Evolutionary conservation across 257 asterid species (phyloP).

Genomic region (Thymus quinquecostatus): DNA sequence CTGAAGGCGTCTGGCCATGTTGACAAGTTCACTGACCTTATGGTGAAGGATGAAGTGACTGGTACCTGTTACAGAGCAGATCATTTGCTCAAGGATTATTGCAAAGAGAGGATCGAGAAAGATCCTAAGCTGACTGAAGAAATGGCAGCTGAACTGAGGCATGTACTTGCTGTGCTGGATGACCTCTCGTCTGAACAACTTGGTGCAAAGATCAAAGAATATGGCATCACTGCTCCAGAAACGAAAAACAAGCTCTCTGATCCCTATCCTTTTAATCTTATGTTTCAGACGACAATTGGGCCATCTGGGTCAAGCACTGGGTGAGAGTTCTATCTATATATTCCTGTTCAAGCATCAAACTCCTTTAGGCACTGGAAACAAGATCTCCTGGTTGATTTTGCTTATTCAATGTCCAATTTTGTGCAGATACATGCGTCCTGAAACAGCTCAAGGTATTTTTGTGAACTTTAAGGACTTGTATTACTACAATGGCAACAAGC

Average conservation of each 20-base stretch:
- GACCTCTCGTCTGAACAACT: constrained; percentile 71
- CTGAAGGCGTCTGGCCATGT: constrained; percentile 91
- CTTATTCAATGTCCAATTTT: constrained; percentile 15
- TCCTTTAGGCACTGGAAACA: background rate
- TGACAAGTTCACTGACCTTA: constrained; percentile 85
- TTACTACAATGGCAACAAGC: constrained; percentile 67
- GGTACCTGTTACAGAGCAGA: constrained; percentile 78
- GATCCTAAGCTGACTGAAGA: constrained; percentile 53
- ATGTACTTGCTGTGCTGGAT: constrained; percentile 73
- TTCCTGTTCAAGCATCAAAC: background rate
- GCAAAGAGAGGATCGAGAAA: constrained; percentile 79
- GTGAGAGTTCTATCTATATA: constrained; percentile 42
- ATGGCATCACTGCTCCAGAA: constrained; percentile 79
- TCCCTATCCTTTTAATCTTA: constrained; percentile 82
- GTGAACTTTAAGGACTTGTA: constrained; percentile 78
- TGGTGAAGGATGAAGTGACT: constrained; percentile 79
- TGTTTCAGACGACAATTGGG: constrained; percentile 82
- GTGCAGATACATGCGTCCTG: constrained; percentile 82
- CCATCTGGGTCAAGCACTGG: constrained; percentile 74
- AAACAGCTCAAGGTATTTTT: constrained; percentile 86
- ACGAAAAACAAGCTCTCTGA: constrained; percentile 70
- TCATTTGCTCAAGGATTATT: constrained; percentile 73
- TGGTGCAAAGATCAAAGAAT: constrained; percentile 72
- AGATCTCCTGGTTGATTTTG: constrained; percentile 7
- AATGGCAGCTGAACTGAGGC: constrained; percentile 55